These are phyloP conservation scores for Asterophora parasitica DNA, from an alignment of 768 basidiomycete genomes.

Conservation along the genomic window DNA sequence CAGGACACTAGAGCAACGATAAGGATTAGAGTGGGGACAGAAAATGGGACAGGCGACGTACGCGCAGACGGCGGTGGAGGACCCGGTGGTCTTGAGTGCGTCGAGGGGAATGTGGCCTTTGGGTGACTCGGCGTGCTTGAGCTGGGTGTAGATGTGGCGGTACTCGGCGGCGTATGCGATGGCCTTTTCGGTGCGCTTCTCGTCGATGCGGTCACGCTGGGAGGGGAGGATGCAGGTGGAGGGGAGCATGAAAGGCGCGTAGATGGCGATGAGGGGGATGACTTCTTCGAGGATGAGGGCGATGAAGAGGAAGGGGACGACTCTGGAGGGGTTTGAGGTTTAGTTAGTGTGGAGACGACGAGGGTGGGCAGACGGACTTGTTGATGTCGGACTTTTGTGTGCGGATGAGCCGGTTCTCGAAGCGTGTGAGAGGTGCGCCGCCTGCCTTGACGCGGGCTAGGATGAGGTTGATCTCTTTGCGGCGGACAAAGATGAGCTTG, in stretches of 20 bases:
- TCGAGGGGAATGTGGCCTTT: slow-evolving; percentile 31
- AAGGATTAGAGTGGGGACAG: not conserved
- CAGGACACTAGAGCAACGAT: slow-evolving; percentile 26
- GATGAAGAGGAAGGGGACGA: slow-evolving; percentile 75
- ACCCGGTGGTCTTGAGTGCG: slow-evolving; percentile 24
- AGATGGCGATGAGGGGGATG: slow-evolving; percentile 80
- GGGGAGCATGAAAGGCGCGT: slow-evolving; percentile 79
- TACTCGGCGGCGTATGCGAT: slow-evolving; percentile 33
- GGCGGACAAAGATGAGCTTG: slow-evolving; percentile 64
- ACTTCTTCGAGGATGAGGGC: slow-evolving; percentile 74
- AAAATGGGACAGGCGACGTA: slow-evolving; percentile 28
- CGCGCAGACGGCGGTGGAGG: slow-evolving; percentile 52
- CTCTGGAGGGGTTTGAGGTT: slow-evolving; percentile 36
- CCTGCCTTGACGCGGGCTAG: slow-evolving; percentile 51
- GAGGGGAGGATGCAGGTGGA: slow-evolving; percentile 84
- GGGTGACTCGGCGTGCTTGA: slow-evolving; percentile 27
- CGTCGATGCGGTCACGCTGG: slow-evolving; percentile 63
- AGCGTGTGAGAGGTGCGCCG: slow-evolving; percentile 58
- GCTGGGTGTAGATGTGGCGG: slow-evolving; percentile 29
- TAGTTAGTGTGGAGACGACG: slow-evolving; percentile 7
- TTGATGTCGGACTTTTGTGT: slow-evolving; percentile 63
- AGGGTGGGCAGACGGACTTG: slow-evolving; percentile 42
- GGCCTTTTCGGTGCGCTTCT: slow-evolving; percentile 47
- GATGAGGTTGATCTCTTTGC: slow-evolving; percentile 50
- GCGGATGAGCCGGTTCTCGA: slow-evolving; percentile 64